These are phyloP conservation scores for Colletotrichum endophyticum DNA, from an alignment of 2,329 filamentous ascomycete genomes.

Conservation along the genomic window DNA sequence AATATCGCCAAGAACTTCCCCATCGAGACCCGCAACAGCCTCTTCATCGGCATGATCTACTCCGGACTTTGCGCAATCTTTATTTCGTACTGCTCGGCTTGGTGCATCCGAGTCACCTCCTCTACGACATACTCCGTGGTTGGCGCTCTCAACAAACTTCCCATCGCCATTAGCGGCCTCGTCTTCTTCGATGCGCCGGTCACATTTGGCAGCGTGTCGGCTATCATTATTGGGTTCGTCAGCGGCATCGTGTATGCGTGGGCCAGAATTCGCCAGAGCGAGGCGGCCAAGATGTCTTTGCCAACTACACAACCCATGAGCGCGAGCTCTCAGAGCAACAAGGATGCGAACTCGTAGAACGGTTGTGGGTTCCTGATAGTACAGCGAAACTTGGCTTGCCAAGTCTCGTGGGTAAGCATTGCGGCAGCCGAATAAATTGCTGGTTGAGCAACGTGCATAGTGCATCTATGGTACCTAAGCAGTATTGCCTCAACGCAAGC, in stretches of 20 bases:
- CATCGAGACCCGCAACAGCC: constrained; percentile 74
- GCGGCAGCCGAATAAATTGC: not conserved
- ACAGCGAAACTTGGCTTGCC: not conserved
- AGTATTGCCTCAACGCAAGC: not conserved
- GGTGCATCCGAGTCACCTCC: constrained; percentile 97
- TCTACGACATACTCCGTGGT: constrained; percentile 99
- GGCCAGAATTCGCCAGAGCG: constrained; percentile 82
- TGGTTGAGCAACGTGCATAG: not conserved
- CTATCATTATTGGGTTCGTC: constrained; percentile 89
- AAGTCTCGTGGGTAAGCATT: not conserved
- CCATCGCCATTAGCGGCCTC: constrained; percentile 89
- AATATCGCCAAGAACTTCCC: constrained; percentile 93
- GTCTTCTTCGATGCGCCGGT: constrained; percentile 96
- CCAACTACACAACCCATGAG: constrained; percentile 80
- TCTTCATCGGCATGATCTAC: constrained; percentile 89
- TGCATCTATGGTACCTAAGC: not conserved
- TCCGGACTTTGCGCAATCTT: constrained; percentile 93
- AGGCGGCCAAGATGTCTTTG: constrained; percentile 67
- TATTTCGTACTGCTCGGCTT: constrained; percentile 99
- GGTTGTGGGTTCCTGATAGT: not conserved
- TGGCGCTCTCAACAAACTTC: constrained; percentile 96
- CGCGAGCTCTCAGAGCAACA: constrained; percentile 88
- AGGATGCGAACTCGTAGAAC: constrained; percentile 71
- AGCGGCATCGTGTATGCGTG: constrained; percentile 91
- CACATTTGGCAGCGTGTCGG: constrained; percentile 88